A percentile compares a stretch with the other conserved stretches of the same genome.
These are phyloP conservation scores for Arthrinium puccinioides DNA, from an alignment of 2,329 filamentous ascomycete genomes.

Conservation along the genomic window DNA sequence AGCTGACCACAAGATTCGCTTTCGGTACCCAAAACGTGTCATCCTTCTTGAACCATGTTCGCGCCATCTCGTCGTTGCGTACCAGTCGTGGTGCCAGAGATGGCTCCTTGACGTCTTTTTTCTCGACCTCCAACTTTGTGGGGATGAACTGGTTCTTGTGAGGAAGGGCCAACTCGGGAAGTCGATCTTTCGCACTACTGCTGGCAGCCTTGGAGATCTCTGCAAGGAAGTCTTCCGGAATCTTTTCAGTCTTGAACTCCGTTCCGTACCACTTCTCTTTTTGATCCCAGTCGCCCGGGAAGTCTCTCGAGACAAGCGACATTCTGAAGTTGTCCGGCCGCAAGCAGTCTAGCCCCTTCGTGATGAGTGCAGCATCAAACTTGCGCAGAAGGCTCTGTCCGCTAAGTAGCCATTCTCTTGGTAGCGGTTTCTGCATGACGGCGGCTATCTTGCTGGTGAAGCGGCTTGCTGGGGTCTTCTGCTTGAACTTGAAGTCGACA, in stretches of 20 bases:
- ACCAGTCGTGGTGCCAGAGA: constrained; percentile 71
- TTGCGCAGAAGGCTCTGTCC: constrained; percentile 68
- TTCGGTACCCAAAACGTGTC: constrained; percentile 98
- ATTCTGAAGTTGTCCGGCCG: constrained; percentile 86
- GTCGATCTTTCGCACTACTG: constrained; percentile 49
- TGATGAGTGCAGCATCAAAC: constrained; percentile 74
- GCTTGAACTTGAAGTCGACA: constrained; percentile 89
- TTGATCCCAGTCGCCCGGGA: constrained; percentile 75
- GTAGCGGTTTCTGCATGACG: constrained; percentile 86
- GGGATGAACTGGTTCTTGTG: constrained; percentile 96
- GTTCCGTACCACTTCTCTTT: constrained; percentile 98
- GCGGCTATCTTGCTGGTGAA: constrained; percentile 80
- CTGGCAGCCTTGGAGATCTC: constrained; percentile 61
- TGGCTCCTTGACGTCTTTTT: constrained; percentile 77
- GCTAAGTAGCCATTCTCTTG: constrained; percentile 82
- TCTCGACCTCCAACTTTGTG: constrained; percentile 86
- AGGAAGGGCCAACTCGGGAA: constrained; percentile 72
- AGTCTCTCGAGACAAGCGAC: constrained; percentile 73
- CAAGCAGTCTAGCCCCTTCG: constrained; percentile 64
- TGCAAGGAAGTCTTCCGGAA: constrained; percentile 66
- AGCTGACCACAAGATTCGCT: constrained; percentile 74
- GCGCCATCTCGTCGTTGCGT: constrained; percentile 71
- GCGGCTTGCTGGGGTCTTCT: constrained; percentile 82
- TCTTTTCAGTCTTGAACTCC: constrained; percentile 77
- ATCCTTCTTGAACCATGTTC: constrained; percentile 97